Evolutionary conservation across 83 land plant species (phyloP), one percentile per base, ranked within the genome.

Genomic region (Picea abies): DNA sequence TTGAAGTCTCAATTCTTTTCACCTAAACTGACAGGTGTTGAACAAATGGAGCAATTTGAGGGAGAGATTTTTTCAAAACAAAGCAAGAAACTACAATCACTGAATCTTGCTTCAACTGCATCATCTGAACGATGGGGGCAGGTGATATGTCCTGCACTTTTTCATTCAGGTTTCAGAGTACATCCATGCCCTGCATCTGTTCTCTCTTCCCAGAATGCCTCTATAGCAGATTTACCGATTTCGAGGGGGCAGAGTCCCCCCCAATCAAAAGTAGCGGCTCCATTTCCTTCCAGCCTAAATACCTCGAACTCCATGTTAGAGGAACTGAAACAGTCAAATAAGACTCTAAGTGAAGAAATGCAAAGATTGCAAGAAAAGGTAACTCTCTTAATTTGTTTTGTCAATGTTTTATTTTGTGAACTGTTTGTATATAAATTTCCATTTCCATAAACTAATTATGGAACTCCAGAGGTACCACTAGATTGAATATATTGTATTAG

Each of bases 221-320:
- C 85, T 17, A 22, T 79, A n/a, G 26, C 65, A 23, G 37, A 65
- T 49, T 83, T 58, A 37, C 84, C 84, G 4, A 37, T 83, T 61
- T 83, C 85, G 35, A 83, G 85, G 70, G 67, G 64, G 23, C 84
- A 84, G 39, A 83, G 85, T 66, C 85, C 85, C 10, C 84, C 85
- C 82, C 85, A 84, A 41, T 83, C 76, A 39, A 78, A 84, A 63
- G 23, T 25, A 16, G 84, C 41, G 1, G 47, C 84, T 11, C 85
- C 85, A 29, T 17, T 49, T 39, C 11, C 82, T 65, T 56, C 84
- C 4, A 67, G 85, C 39, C 32, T 80, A n/a, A 37, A 65, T 26
- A 41, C 76, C 82, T 56, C 84, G 4, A 81, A 47, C 47, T 44
- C 84, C 22, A 14, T 79, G 23, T 17, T 63, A 10, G 85, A 83